Conservation (phyloP, 805 yeast species). For the Saturnispora hagleri region DNA sequence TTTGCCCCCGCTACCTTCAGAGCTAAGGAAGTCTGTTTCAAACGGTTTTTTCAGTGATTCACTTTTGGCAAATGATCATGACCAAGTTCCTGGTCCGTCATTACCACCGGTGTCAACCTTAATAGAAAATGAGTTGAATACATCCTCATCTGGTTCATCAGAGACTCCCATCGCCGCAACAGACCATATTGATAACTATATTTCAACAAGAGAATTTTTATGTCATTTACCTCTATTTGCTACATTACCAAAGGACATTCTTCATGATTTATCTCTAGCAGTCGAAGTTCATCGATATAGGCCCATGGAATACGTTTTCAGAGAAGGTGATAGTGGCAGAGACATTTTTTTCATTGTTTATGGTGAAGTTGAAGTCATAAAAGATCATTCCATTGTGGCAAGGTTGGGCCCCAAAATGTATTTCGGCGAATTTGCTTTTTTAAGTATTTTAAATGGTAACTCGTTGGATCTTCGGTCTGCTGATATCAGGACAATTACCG, state of each 20-base stretch:
- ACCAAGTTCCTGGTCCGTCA: conserved; percentile 33
- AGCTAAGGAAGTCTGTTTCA: neutral
- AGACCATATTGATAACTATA: conserved; percentile 42
- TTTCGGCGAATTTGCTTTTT: conserved; percentile 72
- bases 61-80: conserved; percentile 24
- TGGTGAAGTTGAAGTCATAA: conserved; percentile 64
- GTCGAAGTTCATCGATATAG: conserved; percentile 46
- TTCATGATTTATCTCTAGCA: conserved; percentile 55
- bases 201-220: conserved; percentile 47
- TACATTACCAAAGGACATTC: conserved; percentile 45
- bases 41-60: conserved; percentile 16
- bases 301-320: conserved; percentile 52
- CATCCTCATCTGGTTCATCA: neutral
- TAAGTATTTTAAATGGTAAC: conserved; percentile 33
- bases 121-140: neutral
- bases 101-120: conserved; percentile 26
- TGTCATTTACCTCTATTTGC: conserved; percentile 51
- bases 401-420: conserved; percentile 54
- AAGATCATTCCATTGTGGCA: conserved; percentile 39
- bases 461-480: conserved; percentile 41
- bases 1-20: conserved; percentile 6
- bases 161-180: neutral
- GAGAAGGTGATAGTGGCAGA: conserved; percentile 49
- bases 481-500: conserved; percentile 50
- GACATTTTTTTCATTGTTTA: conserved; percentile 58